Evolutionary conservation across 208 protist genomes (phyloP).

Genomic region (Naegleria fowleri): DNA sequence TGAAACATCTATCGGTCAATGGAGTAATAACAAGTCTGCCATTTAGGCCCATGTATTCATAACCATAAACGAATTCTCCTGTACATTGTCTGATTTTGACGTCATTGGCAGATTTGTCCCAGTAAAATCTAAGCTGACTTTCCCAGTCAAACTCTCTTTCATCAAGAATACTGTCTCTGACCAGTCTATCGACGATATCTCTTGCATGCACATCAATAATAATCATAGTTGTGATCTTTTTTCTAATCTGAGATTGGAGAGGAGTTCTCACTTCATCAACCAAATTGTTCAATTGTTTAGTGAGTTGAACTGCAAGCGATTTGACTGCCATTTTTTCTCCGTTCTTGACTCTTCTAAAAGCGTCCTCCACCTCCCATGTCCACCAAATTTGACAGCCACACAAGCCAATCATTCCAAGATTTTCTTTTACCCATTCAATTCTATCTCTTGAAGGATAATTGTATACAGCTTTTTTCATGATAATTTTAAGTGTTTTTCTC

Average conservation of each 20-base stretch:
- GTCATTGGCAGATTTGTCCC: conserved; percentile 85
- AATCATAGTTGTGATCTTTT: conserved; percentile 98
- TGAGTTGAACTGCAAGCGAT: conserved; percentile 75
- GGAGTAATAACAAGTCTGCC: conserved; percentile 97
- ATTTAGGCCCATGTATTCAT: conserved; percentile 99
- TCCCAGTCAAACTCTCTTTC: conserved; percentile 98
- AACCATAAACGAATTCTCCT: conserved; percentile 90
- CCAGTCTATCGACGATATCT: conserved; percentile 96
- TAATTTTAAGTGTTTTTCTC: conserved; percentile 74
- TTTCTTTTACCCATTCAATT: conserved; percentile 87
- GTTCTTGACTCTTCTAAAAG: conserved; percentile 78
- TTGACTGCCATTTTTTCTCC: conserved; percentile 95
- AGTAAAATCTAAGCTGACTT: conserved; percentile 97
- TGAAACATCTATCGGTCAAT: conserved; percentile 97
- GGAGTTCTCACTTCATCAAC: conserved; percentile 85
- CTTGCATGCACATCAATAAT: conserved; percentile 99
- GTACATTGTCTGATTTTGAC: conserved; percentile 93
- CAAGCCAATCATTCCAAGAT: conserved; percentile 90
- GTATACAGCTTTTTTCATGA: conserved; percentile 94
- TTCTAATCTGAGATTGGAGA: conserved; percentile 79
- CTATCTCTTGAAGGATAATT: conserved; percentile 87
- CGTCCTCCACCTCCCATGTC: conserved; percentile 95
- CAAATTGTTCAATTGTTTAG: conserved; percentile 85
- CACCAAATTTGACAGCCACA: conserved; percentile 97
- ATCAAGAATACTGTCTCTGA: conserved; percentile 94